These are phyloP conservation scores for Metschnikowia lochheadii DNA, from an alignment of 805 yeast genomes.

Conservation along the genomic window DNA sequence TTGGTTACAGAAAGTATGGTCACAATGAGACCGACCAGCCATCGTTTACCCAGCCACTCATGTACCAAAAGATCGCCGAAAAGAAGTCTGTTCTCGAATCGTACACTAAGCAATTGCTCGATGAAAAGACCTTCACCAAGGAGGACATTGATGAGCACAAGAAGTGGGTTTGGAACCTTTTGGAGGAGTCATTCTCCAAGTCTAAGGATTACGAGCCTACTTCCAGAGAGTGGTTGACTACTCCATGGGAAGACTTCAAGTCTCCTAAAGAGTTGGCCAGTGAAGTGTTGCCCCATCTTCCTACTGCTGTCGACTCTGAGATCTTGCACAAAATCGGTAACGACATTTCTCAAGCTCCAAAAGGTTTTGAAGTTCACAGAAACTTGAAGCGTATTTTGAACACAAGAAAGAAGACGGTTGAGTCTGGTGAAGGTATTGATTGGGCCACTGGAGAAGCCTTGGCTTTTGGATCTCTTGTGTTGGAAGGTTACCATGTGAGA, in stretches of 20 bases:
- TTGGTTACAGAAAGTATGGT: constrained; percentile 98
- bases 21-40: constrained; percentile 99
- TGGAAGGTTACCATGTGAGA: constrained; percentile 95
- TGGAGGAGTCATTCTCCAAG: constrained; percentile 85
- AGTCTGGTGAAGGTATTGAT: constrained; percentile 90
- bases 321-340: constrained; percentile 75
- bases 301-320: constrained; percentile 80
- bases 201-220: constrained; percentile 88
- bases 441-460: constrained; percentile 99
- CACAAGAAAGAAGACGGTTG: constrained; percentile 80
- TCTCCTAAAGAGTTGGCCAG: constrained; percentile 95
- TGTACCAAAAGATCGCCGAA: constrained; percentile 88
- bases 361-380: constrained; percentile 83
- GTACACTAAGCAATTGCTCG: constrained; percentile 72
- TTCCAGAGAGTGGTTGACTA: constrained; percentile 95
- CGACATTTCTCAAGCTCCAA: constrained; percentile 79
- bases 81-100: constrained; percentile 86
- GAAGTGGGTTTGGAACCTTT: constrained; percentile 94
- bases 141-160: constrained; percentile 94
- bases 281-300: constrained; percentile 91
- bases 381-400: constrained; percentile 92
- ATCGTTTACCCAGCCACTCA: constrained; percentile 94
- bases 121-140: constrained; percentile 84
- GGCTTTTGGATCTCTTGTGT: constrained; percentile 87
- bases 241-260: constrained; percentile 99